phyloP scores from a whole-genome alignment of 345 rosid species.

The Eucalyptus globulus region DNA sequence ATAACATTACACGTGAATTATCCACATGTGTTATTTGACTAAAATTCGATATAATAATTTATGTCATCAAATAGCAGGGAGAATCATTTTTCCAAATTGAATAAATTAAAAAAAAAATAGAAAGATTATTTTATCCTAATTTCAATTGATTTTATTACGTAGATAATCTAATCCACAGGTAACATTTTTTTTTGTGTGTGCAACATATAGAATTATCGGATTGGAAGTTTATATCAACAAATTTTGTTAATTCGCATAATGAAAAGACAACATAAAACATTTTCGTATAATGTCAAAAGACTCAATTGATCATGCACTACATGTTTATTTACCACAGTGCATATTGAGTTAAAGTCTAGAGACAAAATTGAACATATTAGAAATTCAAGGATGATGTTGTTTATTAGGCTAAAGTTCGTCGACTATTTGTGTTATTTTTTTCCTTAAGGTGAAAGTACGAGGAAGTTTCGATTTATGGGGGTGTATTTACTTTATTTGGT shows the following conservation, averaged over 20 bases:
- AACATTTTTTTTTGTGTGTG: neutral
- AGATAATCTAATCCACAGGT: neutral
- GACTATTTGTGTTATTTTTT: neutral
- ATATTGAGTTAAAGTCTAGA: fast-evolving
- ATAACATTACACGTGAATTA: neutral
- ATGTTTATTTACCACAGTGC: fast-evolving
- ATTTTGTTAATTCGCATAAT: too few relatives aligned
- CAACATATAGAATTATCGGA: fast-evolving
- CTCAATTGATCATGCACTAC: neutral
- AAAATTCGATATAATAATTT: neutral
- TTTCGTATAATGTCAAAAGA: neutral
- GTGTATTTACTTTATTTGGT: neutral
- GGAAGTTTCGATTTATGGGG: neutral
- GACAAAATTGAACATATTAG: neutral
- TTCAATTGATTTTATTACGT: neutral
- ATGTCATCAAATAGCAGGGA: neutral
- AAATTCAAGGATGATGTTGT: fast-evolving
- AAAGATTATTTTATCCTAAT: neutral
- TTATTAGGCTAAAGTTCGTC: fast-evolving
- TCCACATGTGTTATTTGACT: neutral
- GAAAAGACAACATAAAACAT: neutral
- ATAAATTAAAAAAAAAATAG: neutral
- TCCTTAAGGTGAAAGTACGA: neutral
- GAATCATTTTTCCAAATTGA: neutral
- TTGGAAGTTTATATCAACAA: neutral